Percentiles rank a stretch among this genome's conserved stretches.
phyloP scores from a whole-genome alignment of 2,329 filamentous ascomycete genomes.

The Penicillium hesseltinei region DNA sequence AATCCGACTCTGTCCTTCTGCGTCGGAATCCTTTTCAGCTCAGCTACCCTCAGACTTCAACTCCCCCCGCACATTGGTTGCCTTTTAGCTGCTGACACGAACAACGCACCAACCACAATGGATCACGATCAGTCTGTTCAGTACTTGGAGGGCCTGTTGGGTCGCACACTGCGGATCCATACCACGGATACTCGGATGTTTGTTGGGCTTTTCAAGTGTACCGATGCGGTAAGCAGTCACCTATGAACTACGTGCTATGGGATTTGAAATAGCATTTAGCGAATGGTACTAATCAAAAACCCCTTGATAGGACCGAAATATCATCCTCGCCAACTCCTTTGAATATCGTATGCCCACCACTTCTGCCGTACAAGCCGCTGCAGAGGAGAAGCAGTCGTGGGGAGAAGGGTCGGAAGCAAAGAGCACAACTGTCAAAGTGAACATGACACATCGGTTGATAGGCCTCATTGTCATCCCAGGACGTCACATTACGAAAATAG shows the following conservation, averaged over 20 bases:
- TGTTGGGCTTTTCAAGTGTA: conserved; percentile 88
- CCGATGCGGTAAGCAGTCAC: conserved; percentile 68
- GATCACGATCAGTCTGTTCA: conserved; percentile 36
- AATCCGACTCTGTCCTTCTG: background rate
- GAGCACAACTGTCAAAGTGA: conserved; percentile 52
- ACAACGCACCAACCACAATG: conserved; percentile 29
- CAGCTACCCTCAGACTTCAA: background rate
- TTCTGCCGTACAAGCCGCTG: conserved; percentile 47
- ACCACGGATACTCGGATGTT: conserved; percentile 85
- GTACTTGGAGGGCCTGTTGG: conserved; percentile 61
- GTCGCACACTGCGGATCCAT: conserved; percentile 74
- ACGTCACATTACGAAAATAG: conserved; percentile 79
- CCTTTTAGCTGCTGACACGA: conserved; percentile 3
- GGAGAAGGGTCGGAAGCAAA: conserved; percentile 21
- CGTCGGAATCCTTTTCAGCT: background rate
- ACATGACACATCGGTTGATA: conserved; percentile 82
- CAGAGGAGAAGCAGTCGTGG: conserved; percentile 25
- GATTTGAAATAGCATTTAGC: background rate
- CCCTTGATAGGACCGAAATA: conserved; percentile 69
- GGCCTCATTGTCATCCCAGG: conserved; percentile 89
- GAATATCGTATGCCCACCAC: conserved; percentile 79
- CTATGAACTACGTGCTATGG: background rate
- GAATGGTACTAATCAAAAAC: conserved; percentile 8
- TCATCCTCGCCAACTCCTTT: conserved; percentile 80
- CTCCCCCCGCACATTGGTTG: conserved; percentile 1